Evolutionary conservation across 768 basidiomycete genomes (phyloP).

Genomic region (Auriscalpium orientale): DNA sequence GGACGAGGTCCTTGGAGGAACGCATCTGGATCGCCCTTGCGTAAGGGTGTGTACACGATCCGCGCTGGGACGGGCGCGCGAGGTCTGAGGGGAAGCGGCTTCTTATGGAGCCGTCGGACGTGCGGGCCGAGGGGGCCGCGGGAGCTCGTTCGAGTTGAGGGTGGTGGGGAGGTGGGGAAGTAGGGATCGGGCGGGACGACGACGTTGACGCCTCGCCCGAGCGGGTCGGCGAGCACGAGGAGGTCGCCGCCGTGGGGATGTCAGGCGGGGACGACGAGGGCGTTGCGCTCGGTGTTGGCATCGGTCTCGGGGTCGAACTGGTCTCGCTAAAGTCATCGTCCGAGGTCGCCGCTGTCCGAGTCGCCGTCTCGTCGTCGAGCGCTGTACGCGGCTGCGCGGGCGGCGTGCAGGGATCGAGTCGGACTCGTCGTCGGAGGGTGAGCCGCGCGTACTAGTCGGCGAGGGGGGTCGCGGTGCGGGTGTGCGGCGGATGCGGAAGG

Average conservation of each 20-base stretch:
- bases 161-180: slow-evolving; percentile 73
- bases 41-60: slow-evolving; percentile 86
- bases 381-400: slow-evolving; percentile 57
- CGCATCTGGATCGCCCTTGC: slow-evolving; percentile 74
- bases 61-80: slow-evolving; percentile 81
- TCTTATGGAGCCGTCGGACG: slow-evolving; percentile 50
- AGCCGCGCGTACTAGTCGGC: slow-evolving; percentile 35
- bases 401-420: slow-evolving; percentile 39
- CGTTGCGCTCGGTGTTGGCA: slow-evolving; percentile 82
- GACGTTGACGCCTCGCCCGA: slow-evolving; percentile 90
- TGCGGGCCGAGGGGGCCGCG: slow-evolving; percentile 42
- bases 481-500: slow-evolving; percentile 68
- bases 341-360: slow-evolving; percentile 50
- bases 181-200: slow-evolving; percentile 79
- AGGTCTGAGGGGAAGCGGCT: slow-evolving; percentile 60
- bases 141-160: slow-evolving; percentile 38
- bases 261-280: slow-evolving; percentile 45
- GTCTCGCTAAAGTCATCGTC: slow-evolving; percentile 51
- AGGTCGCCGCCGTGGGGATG: slow-evolving; percentile 40
- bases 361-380: slow-evolving; percentile 36
- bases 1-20: slow-evolving; percentile 43
- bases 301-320: slow-evolving; percentile 78
- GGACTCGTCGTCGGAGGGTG: slow-evolving; percentile 56
- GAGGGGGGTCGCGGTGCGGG: slow-evolving; percentile 42
- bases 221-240: slow-evolving; percentile 56